These are phyloP conservation scores for Quercus ilex DNA, from an alignment of 306 rosid genomes.

Conservation along the genomic window DNA sequence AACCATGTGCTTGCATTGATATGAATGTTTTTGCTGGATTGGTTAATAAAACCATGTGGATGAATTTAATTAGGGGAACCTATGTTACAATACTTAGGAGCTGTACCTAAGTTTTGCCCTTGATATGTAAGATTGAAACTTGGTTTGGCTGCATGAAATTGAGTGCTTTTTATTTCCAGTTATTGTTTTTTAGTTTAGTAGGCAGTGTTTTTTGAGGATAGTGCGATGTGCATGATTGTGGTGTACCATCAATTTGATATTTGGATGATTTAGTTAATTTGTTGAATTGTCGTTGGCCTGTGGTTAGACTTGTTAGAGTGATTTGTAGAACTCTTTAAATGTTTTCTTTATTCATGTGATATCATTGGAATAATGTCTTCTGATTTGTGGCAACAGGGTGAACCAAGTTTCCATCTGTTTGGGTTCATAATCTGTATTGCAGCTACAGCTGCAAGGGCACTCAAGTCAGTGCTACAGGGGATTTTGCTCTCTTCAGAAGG, in stretches of 20 bases:
- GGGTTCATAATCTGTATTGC: constrained; percentile 91
- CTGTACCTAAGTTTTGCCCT: too few species aligned
- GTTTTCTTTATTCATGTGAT: constrained; percentile 8
- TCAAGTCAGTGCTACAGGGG: constrained; percentile 93
- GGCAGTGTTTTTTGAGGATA: background rate
- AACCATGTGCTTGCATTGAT: too few species aligned
- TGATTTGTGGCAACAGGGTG: constrained; percentile 62
- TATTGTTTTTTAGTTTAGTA: constrained; percentile 10
- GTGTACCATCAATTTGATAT: constrained; percentile 4
- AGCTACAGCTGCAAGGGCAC: constrained; percentile 97
- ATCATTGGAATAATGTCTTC: background rate
- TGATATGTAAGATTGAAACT: background rate
- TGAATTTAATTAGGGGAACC: background rate
- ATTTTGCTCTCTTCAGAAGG: constrained; percentile 98
- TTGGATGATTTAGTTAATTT: background rate
- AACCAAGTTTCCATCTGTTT: constrained; percentile 97
- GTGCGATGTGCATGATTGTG: background rate
- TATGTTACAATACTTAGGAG: too few species aligned
- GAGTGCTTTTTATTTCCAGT: background rate
- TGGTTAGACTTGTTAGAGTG: background rate
- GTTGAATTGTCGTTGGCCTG: background rate
- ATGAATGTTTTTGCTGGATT: too few species aligned
- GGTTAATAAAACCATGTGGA: too few species aligned
- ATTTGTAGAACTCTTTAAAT: constrained; percentile 1
- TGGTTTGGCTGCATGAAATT: constrained; percentile 1